Base-by-base conservation (phyloP, 768 basidiomycete genomes). In the Vararia minispora region DNA sequence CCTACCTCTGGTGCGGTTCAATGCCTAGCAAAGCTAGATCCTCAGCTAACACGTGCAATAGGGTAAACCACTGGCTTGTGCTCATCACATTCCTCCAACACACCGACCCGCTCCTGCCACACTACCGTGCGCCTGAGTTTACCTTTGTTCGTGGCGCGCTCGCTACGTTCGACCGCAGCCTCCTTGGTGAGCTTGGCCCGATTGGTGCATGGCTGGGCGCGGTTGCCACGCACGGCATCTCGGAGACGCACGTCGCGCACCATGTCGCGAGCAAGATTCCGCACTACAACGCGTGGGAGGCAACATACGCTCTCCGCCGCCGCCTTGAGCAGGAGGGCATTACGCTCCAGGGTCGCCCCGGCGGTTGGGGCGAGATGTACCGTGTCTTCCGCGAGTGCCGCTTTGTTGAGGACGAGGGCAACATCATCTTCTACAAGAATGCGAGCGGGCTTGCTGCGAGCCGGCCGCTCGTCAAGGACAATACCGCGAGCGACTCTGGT, bases 81-180 rank as follows among this genome's bases (percentile, higher is more conserved):
- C 53, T 90, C 51, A 95, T 97, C 66, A 95, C 91, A 14, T 97
- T 89, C 82, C 70, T 97, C 35, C 94, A 99, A 65, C 94, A 99
- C 68, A 97, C 94, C 51, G 94, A 97, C 63, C 89, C 92, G 14
- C 59, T 83, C 32, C 74, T 98, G 30, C 92, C 92, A 34, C 94
- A 97, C 63, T 97, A 95, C 71, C 84, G 86, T 46, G 74, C 79
- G 11, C 55, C 74, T 26, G 80, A 84, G 54, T 97, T 94, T 71
- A 91, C 80, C 27, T 99, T 98, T 72, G 68, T 81, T 30, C 86
- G 90, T 49, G 94, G 94, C 42, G 94, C 94, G 12, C 76, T 98
- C 37, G 65, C 86, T 37, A 99, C 94, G 9, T 68, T 97, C 28
- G 90, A 98, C 58, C 85, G 88, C 33, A 76, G 57, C 52, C 70